Evolutionary conservation across 352 stramenopile genomes (phyloP).

Genomic region (Pythium oligandrum): DNA sequence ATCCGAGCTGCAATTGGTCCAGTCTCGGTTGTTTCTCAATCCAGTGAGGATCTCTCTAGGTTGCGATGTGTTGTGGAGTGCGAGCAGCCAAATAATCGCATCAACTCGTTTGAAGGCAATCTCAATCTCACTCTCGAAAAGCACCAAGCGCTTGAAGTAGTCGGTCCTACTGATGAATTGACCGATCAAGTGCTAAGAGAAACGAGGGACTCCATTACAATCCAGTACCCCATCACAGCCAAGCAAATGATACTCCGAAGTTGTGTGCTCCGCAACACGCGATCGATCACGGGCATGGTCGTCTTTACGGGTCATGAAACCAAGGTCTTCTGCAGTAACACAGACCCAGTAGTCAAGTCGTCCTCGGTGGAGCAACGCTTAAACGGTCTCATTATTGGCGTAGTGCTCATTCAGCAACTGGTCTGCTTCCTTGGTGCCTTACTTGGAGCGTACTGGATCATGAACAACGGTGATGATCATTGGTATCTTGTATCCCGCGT

Average conservation of each 20-base stretch:
- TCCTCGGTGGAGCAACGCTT: constrained; percentile 73
- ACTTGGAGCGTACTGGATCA: constrained; percentile 68
- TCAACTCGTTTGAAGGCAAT: constrained; percentile 79
- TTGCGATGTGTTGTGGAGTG: constrained; percentile 63
- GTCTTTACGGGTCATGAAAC: constrained; percentile 88
- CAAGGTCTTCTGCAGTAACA: constrained; percentile 84
- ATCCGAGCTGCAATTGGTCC: constrained; percentile 69
- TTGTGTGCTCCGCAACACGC: constrained; percentile 86
- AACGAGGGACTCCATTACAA: constrained; percentile 15
- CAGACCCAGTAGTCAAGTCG: constrained; percentile 67
- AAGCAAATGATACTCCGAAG: constrained; percentile 90
- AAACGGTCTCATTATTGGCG: constrained; percentile 65
- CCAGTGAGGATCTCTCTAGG: constrained; percentile 23
- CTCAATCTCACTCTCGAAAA: constrained; percentile 41
- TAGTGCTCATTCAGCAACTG: constrained; percentile 72
- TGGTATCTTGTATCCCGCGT: constrained; percentile 51
- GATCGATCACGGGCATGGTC: constrained; percentile 75
- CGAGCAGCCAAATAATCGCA: constrained; percentile 79
- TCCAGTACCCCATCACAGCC: constrained; percentile 60
- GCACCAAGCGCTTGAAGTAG: constrained; percentile 20
- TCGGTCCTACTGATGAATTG: constrained; percentile 20
- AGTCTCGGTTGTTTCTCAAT: constrained; percentile 26
- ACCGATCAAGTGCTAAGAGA: not conserved
- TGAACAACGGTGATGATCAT: constrained; percentile 47
- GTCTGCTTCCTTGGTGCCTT: constrained; percentile 64